Evolutionary conservation across 352 stramenopile genomes (phyloP), one percentile per base, ranked within the genome.

Genomic region (Globisporangium middletonii): DNA sequence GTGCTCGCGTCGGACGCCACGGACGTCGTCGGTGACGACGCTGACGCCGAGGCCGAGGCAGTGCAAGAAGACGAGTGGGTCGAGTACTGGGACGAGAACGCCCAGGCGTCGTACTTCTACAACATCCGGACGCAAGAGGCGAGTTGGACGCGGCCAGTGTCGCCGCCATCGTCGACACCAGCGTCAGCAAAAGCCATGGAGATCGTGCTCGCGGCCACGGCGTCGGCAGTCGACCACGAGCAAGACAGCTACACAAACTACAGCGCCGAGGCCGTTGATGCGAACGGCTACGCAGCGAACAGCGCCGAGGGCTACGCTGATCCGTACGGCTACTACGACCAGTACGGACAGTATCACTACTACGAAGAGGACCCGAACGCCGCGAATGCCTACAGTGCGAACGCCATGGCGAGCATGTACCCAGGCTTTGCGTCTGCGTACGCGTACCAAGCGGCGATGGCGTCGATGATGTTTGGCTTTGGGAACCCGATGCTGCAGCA

Each of bases 21-120:
- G n/a, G 4, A 18, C 38, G 46, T 46, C 38, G 46, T 46, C 46
- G 9, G 26, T 30, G 30, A 27, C 53, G 18, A 47, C 2, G 45
- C 33, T 7, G 60, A 50, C 27, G 58, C 28, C 28, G 63, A 65
- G 12, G 51, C 2, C n/a, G 56, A 33, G 3, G 49, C 57, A 0
- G 55, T 50, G 1, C 43, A 59, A 26, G 55, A 69, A 7, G 80
- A 88, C 6, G 81, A 95, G 47, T 96, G 87, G 87, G 81, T 94
- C 59, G 83, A 96, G 59, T 95, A 94, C 64, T 95, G 85, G 87
- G 87, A 96, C 63, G 87, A 96, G 41, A 95, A 84, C 49, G 83
- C 83, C 2, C 83, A 92, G 41, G 84, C 87, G 18, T 93, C 77
- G 42, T 96, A 96, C 59, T 96, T 87, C 62, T 96, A 90, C 76